phyloP scores from a whole-genome alignment of 345 rosid genomes.

The Hibiscus tridactylites region DNA sequence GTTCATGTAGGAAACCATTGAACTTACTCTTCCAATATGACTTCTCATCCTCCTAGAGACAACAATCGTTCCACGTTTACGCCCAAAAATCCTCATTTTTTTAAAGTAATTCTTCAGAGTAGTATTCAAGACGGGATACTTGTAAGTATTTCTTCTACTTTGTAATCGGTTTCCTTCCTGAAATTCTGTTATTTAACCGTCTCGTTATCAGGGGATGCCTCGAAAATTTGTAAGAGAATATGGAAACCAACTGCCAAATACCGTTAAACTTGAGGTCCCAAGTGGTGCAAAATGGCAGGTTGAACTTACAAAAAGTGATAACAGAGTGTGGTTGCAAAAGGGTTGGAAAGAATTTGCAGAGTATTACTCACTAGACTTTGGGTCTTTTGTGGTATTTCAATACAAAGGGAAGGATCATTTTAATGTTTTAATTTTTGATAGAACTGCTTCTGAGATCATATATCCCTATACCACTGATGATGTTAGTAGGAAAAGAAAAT shows the following conservation, averaged over 20 bases:
- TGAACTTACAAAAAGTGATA: constrained; percentile 9
- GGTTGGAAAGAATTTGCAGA: constrained; percentile 31
- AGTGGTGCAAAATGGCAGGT: constrained; percentile 23
- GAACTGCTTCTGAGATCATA: not conserved
- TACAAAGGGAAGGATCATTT: constrained; percentile 16
- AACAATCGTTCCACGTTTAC: not conserved
- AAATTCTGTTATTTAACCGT: not conserved
- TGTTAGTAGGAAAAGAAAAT: not conserved
- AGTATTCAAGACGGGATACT: constrained; percentile 10
- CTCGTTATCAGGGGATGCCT: constrained; percentile 24
- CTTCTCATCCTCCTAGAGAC: not conserved
- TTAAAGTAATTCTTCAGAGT: constrained; percentile 15
- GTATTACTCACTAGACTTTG: constrained; percentile 9
- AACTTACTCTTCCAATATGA: not conserved
- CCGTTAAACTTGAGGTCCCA: constrained; percentile 16
- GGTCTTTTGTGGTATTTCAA: constrained; percentile 19
- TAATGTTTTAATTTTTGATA: not conserved
- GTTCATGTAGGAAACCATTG: not conserved
- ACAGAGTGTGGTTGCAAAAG: constrained; percentile 10
- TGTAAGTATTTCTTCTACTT: not conserved
- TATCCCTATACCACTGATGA: not conserved
- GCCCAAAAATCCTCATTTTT: constrained; percentile 15
- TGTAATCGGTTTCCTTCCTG: not conserved
- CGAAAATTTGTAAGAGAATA: constrained; percentile 13
- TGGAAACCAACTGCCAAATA: constrained; percentile 5